Evolutionary conservation across 805 yeast species (phyloP), one percentile per base, ranked within the genome.

Genomic region (Starmerella asiatica): DNA sequence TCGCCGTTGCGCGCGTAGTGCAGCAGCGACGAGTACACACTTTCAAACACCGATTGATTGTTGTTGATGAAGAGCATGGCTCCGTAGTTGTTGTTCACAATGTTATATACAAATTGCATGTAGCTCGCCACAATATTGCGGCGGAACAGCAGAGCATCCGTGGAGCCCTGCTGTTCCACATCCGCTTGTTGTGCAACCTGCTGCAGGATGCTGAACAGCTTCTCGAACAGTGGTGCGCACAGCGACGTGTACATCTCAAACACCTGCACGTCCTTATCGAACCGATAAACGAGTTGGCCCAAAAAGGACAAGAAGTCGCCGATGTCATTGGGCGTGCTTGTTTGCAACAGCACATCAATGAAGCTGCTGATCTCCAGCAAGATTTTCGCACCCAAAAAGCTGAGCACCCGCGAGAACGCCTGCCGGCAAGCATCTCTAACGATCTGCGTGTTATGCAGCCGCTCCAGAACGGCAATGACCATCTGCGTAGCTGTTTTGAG

Each of bases 371-470:
- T 66, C 54, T 65, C 73, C 63, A 41, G 17, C 14, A 24, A 73
- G 61, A 46, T 74, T 65, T 6, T 60, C 59, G 17, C 60, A 39
- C 73, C 73, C 51, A 91, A 63, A 31, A 88, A 64, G 18, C 93
- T 83, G 39, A 85, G 79, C 49, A 91, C 69, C 46, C 97, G 71
- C 9, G 94, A 83, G 60, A 86, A 77, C 23, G 94, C 74, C 57
- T 81, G 84, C 51, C 95, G 71, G 4, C 88, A 68, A 4, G 95
- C 79, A 49, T 84, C 94, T 55, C 97, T 71, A 34, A 88, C 73
- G 24, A 67, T 65, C 55, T 78, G 84, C 46, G 67, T 68, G 30
- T 71, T 69, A 40, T 75, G 68, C 47, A 85, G 73, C 43, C 70
- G 75, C 45, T 88, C 94, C 47, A 91, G 67, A 1, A 94, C 81